Percentiles rank a stretch among this genome's conserved stretches.
phyloP scores from a whole-genome alignment of 768 basidiomycete species.

The Punctularia strigosozonata region DNA sequence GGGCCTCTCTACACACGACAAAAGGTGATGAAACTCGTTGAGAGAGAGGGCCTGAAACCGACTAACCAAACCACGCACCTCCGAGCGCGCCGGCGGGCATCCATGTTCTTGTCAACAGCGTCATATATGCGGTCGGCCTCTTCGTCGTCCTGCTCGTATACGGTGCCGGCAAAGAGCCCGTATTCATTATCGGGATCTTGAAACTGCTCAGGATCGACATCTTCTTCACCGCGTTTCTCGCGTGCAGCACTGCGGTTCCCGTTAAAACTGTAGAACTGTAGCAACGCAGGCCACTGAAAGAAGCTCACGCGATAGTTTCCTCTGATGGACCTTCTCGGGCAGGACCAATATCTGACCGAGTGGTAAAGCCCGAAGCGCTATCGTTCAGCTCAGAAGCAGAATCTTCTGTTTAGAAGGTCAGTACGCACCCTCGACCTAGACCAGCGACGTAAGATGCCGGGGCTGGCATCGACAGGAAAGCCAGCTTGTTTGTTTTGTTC shows the following conservation, averaged over 20 bases:
- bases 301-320: conserved; percentile 73
- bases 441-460: conserved; percentile 97
- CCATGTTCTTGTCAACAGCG: conserved; percentile 83
- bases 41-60: not conserved
- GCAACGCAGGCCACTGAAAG: too few relatives aligned
- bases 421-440: conserved; percentile 84
- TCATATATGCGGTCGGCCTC: conserved; percentile 97
- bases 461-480: conserved; percentile 84
- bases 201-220: conserved; percentile 82
- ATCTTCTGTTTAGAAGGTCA: conserved; percentile 5
- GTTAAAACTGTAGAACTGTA: too few relatives aligned
- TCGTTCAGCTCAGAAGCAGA: conserved; percentile 3
- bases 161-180: conserved; percentile 90
- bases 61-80: conserved; percentile 53
- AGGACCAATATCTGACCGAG: conserved; percentile 96
- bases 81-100: conserved; percentile 65
- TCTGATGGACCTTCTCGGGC: conserved; percentile 92
- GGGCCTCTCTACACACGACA: conserved; percentile 46
- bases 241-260: conserved; percentile 79
- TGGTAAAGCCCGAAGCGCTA: conserved; percentile 95
- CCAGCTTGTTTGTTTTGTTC: conserved; percentile 66
- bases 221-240: conserved; percentile 80
- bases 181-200: conserved; percentile 98
- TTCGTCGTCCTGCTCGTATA: conserved; percentile 95
- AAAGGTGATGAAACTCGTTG: conserved; percentile 17